Conservation (phyloP, 2,329 filamentous ascomycete species). For the Fusarium temperatum region DNA sequence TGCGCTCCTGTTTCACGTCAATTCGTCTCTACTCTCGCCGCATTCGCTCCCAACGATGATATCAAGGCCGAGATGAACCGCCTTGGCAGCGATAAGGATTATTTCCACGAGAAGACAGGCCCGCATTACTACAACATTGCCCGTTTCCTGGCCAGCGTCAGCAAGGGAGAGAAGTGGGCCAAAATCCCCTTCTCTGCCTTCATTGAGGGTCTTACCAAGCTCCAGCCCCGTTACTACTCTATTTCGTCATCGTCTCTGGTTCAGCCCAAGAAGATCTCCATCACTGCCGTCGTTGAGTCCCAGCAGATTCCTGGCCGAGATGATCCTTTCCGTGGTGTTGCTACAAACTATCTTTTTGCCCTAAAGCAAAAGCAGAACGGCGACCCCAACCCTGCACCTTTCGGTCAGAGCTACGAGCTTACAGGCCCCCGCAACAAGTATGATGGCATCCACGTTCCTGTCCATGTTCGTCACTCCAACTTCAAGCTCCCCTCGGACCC, state of each 20-base stretch:
- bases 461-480: slow-evolving; percentile 97
- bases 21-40: slow-evolving; percentile 85
- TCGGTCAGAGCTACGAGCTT: slow-evolving; percentile 87
- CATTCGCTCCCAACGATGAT: slow-evolving; percentile 87
- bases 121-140: slow-evolving; percentile 89
- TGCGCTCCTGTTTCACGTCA: slow-evolving; percentile 95
- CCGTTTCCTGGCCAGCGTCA: slow-evolving; percentile 78
- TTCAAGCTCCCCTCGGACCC: slow-evolving; percentile 98
- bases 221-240: slow-evolving; percentile 98
- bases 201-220: slow-evolving; percentile 91
- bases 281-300: slow-evolving; percentile 94
- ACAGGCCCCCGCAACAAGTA: slow-evolving; percentile 95
- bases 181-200: slow-evolving; percentile 92
- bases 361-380: slow-evolving; percentile 97
- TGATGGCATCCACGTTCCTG: slow-evolving; percentile 91
- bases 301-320: slow-evolving; percentile 79
- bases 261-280: slow-evolving; percentile 92
- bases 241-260: slow-evolving; percentile 97
- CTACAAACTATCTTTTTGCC: slow-evolving; percentile 95
- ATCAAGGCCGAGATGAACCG: slow-evolving; percentile 88
- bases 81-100: slow-evolving; percentile 92
- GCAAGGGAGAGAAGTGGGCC: slow-evolving; percentile 79
- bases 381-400: slow-evolving; percentile 81
- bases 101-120: slow-evolving; percentile 88
- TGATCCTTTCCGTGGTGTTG: slow-evolving; percentile 88